Evolutionary conservation across 306 rosid genomes (phyloP), one percentile per base, ranked within the genome.

Genomic region (Benincasa hispida): DNA sequence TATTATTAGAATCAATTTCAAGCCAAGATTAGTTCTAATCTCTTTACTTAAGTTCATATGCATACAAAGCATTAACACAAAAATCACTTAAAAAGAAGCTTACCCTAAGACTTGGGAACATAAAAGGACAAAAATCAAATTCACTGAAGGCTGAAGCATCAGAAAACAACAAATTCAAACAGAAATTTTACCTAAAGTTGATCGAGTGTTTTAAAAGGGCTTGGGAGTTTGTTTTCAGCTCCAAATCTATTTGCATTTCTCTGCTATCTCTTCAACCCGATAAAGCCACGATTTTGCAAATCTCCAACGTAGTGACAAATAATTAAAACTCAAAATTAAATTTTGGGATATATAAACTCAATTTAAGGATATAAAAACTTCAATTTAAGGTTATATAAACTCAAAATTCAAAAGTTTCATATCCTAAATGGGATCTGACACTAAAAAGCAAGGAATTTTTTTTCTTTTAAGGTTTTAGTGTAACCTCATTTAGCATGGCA

Each of bases 241-340:
- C 72, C 86, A 9, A 39, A 53, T 8, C 19, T 53, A 41, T 79
- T 83, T 9, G 83, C 86, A 15, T 45, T 42, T n/a, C n/a, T 32
- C 45, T 61, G 69, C 86, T 32, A 65, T 83, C 86, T 79, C 86
- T 69, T 76, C 86, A n/a, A n/a, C n/a, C n/a, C n/a, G n/a, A n/a
- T n/a, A n/a, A n/a, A n/a, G n/a, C n/a, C n/a, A n/a, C n/a, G n/a
- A n/a, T n/a, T n/a, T n/a, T n/a, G n/a, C n/a, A n/a, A n/a, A n/a
- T n/a, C n/a, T n/a, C n/a, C n/a, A n/a, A n/a, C n/a, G n/a, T n/a
- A n/a, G n/a, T n/a, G n/a, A n/a, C n/a, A n/a, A n/a, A n/a, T n/a
- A n/a, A n/a, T n/a, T n/a, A n/a, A n/a, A n/a, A n/a, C n/a, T n/a
- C n/a, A n/a, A n/a, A n/a, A n/a, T n/a, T n/a, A n/a, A n/a, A n/a